Percentiles rank a stretch among this genome's conserved stretches.
These are phyloP conservation scores for Irpex sp. DNA, from an alignment of 1,284 basidiomycete genomes.

Conservation along the genomic window DNA sequence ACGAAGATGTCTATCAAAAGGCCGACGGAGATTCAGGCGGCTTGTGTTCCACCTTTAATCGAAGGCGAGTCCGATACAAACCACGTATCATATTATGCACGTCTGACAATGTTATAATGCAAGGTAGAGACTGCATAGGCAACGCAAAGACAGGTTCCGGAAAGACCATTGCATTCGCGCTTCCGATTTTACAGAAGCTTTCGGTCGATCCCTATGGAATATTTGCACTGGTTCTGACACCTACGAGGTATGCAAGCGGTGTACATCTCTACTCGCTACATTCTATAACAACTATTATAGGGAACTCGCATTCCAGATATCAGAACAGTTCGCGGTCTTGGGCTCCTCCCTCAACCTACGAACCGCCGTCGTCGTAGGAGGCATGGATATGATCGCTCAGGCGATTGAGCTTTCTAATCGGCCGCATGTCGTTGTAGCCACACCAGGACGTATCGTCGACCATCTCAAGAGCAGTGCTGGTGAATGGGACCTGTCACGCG, in stretches of 20 bases:
- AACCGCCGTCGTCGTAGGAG: slow-evolving; percentile 91
- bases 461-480: slow-evolving; percentile 77
- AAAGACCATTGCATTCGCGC: slow-evolving; percentile 96
- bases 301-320: slow-evolving; percentile 95
- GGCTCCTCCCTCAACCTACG: slow-evolving; percentile 79
- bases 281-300: slow-evolving; percentile 35
- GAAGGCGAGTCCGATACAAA: slow-evolving; percentile 48
- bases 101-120: slow-evolving; percentile 18
- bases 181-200: slow-evolving; percentile 92
- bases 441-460: slow-evolving; percentile 94
- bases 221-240: slow-evolving; percentile 90
- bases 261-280: too few species aligned
- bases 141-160: slow-evolving; percentile 98
- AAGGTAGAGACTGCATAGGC: slow-evolving; percentile 92
- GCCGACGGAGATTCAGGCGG: slow-evolving; percentile 89
- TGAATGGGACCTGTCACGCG: slow-evolving; percentile 82
- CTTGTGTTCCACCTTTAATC: slow-evolving; percentile 87
- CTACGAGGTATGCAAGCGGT: slow-evolving; percentile 67
- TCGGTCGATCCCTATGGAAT: slow-evolving; percentile 90
- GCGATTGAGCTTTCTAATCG: slow-evolving; percentile 82
- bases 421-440: slow-evolving; percentile 95
- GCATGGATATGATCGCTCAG: slow-evolving; percentile 98
- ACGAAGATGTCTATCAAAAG: slow-evolving; percentile 79
- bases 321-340: slow-evolving; percentile 93
- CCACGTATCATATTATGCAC: not conserved